Conservation (phyloP, 768 basidiomycete species). For the Rhizopogon salebrosus region DNA sequence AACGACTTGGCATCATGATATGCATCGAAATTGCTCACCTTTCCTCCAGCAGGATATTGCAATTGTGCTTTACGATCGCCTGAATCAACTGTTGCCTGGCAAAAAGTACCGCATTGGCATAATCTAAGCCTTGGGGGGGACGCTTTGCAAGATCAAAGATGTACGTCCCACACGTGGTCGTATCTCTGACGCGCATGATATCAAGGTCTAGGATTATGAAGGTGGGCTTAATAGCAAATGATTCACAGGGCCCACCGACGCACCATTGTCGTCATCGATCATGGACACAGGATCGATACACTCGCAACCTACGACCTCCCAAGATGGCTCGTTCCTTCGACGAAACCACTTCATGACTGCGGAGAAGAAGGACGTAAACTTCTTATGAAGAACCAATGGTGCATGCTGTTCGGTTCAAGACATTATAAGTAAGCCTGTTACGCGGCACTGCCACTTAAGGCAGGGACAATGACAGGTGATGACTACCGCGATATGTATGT, state of each 20-base stretch:
- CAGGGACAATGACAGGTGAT: background rate
- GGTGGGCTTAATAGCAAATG: background rate
- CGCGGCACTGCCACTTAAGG: conserved; percentile 18
- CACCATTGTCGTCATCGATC: conserved; percentile 58
- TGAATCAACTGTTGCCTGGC: conserved; percentile 60
- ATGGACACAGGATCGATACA: conserved; percentile 59
- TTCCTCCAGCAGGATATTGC: conserved; percentile 62
- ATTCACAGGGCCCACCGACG: conserved; percentile 11
- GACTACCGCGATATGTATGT: too few species aligned
- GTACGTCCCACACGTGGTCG: conserved; percentile 55
- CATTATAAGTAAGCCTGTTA: conserved; percentile 8
- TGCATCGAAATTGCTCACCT: conserved; percentile 39
- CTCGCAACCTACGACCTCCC: conserved; percentile 74
- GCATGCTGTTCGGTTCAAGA: conserved; percentile 13
- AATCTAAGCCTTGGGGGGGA: conserved; percentile 38
- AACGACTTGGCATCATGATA: background rate
- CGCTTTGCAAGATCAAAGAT: conserved; percentile 52
- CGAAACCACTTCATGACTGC: conserved; percentile 37
- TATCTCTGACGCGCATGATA: conserved; percentile 46
- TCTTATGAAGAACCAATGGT: conserved; percentile 4
- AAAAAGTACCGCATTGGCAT: conserved; percentile 51
- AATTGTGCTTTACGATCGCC: conserved; percentile 49
- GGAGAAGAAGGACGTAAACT: conserved; percentile 3
- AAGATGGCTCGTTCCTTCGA: conserved; percentile 50
- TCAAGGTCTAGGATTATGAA: conserved; percentile 46